Base-by-base conservation (phyloP, 768 basidiomycete species). In the Agaricus subrufescens region DNA sequence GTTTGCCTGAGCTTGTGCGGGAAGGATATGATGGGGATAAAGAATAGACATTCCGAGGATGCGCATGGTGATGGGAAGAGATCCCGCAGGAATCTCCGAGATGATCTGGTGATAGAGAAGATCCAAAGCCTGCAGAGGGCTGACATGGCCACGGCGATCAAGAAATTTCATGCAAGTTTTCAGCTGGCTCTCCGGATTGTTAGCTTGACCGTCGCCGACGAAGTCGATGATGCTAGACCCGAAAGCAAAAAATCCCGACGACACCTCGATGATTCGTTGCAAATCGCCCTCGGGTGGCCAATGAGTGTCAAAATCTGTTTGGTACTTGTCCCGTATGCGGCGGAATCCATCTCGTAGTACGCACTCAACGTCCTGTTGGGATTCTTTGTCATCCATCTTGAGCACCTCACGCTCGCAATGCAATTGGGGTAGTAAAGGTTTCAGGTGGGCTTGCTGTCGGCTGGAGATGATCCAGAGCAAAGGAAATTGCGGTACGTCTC, bases 161-260 rank as follows among this genome's bases (percentile, higher is more conserved):
- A 47, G 26, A n/a, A 55, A 55, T 5, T 42, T 14, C 8, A 55
- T 39, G 19, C 54, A 55, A 38, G 48, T 26, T 19, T 55, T 19
- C 4, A 55, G 46, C 29, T 55, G 54, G 11, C 38, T 39, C 14
- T 30, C 25, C 30, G 54, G 54, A 12, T 55, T 38, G 8, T n/a
- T 9, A 8, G 8, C 8, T 23, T 48, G 7, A 11, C 25, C 25
- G 15, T 58, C 57, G 4, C 38, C 51, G 23, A 58, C 29, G 27
- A 52, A 58, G 8, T 47, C 25, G 19, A 52, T 29, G 2, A 52
- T 39, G 14, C 26, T 42, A 15, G 51, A 39, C 4, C 38, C 51
- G 34, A 46, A 58, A 25, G 45, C 45, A 44, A 58, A 53, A 31
- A 46, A 46, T 2, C 57, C 57, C 1, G 51, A 58, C 4, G 57